Percentiles rank a stretch among this genome's conserved stretches.
Evolutionary conservation across 768 basidiomycete species (phyloP).

Genomic region (Leccinum broughii): DNA sequence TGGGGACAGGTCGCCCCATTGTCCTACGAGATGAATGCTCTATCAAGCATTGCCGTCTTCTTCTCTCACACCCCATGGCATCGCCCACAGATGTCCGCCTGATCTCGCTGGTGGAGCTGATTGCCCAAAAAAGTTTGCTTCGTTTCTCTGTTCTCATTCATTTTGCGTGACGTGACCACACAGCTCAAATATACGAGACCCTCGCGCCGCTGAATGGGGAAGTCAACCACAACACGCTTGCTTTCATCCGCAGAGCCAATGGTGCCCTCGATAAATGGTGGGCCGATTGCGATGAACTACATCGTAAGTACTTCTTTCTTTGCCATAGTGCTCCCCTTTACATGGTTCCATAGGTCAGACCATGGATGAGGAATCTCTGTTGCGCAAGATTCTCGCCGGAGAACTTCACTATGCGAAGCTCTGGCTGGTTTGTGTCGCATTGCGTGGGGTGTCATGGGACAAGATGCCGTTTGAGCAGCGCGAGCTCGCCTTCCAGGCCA

Average conservation of each 20-base stretch:
- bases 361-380: slow-evolving; percentile 83
- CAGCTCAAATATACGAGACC: slow-evolving; percentile 93
- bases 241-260: slow-evolving; percentile 86
- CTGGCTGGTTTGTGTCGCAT: slow-evolving; percentile 91
- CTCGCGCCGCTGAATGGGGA: slow-evolving; percentile 83
- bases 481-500: slow-evolving; percentile 93
- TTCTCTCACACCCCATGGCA: slow-evolving; percentile 83
- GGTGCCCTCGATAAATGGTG: slow-evolving; percentile 90
- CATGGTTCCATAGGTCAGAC: slow-evolving; percentile 51
- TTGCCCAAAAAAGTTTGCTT: slow-evolving; percentile 82
- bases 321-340: slow-evolving; percentile 6
- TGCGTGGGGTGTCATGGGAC: slow-evolving; percentile 92
- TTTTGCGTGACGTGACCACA: slow-evolving; percentile 5
- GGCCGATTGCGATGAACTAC: slow-evolving; percentile 81
- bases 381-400: slow-evolving; percentile 83
- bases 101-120: slow-evolving; percentile 84
- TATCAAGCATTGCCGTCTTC: slow-evolving; percentile 78
- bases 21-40: slow-evolving; percentile 88
- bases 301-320: slow-evolving; percentile 47
- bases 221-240: slow-evolving; percentile 79
- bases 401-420: slow-evolving; percentile 93
- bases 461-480: slow-evolving; percentile 96
- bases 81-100: slow-evolving; percentile 89
- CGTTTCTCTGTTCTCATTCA: not conserved
- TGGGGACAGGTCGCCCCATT: slow-evolving; percentile 89